Conservation (phyloP, 768 basidiomycete species). For the Kockovaella imperatae region DNA sequence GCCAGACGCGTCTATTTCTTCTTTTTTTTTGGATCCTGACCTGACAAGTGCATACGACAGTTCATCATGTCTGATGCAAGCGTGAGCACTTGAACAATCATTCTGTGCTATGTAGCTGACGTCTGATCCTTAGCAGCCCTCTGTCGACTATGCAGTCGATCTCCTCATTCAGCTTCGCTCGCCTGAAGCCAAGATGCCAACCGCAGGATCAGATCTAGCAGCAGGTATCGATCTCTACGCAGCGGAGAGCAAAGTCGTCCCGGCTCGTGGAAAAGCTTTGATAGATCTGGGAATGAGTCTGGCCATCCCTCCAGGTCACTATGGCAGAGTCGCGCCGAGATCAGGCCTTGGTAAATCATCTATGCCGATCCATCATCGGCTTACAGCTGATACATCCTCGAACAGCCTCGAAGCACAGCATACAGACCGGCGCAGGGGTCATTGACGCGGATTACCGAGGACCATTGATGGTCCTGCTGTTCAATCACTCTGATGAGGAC, state of each 20-base stretch:
- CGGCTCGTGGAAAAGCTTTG: conserved; percentile 83
- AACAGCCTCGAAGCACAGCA: conserved; percentile 90
- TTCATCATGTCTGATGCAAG: too few species aligned
- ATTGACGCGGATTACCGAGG: conserved; percentile 96
- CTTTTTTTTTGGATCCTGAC: too few species aligned
- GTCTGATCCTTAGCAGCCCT: too few species aligned
- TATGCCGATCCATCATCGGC: background rate
- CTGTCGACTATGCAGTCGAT: too few species aligned
- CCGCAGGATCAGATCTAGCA: conserved; percentile 72
- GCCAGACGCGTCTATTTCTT: too few species aligned
- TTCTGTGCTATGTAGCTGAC: too few species aligned
- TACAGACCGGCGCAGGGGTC: conserved; percentile 95
- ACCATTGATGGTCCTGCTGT: conserved; percentile 78
- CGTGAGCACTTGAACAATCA: too few species aligned
- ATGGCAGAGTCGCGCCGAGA: conserved; percentile 92
- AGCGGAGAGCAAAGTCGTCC: conserved; percentile 74
- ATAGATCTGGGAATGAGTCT: conserved; percentile 87
- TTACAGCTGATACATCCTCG: background rate
- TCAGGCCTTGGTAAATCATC: conserved; percentile 74
- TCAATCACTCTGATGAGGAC: conserved; percentile 83
- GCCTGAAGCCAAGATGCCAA: conserved; percentile 64
- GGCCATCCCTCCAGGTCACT: conserved; percentile 85
- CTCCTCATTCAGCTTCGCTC: background rate
- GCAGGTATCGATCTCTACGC: conserved; percentile 93
- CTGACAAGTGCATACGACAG: too few species aligned